Base-by-base conservation (phyloP, 306 rosid genomes). In the Argentina anserina region DNA sequence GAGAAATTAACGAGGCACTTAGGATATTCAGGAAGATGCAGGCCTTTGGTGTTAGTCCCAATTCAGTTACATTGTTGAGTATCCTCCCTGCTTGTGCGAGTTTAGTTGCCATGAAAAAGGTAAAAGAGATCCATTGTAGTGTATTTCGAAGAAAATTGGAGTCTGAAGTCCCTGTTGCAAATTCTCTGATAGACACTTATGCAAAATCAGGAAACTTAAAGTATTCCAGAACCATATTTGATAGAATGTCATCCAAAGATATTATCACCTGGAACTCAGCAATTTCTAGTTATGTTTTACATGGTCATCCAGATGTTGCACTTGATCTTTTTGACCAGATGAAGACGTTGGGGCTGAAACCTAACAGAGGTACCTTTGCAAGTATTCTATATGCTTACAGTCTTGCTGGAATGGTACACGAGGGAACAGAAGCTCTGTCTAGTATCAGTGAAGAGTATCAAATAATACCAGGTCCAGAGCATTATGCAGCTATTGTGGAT, bases 231-330 rank as follows among this genome's bases (percentile, higher is more conserved):
- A 67, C 71, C 71, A 78, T 94, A 49, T 94, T 94, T 65, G 78
- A 87, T 81, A 82, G 88, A 81, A 74, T 94, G 89, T 31, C 80
- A 21, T 79, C 85, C 34, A 94, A 87, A 84, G 91, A 91, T 78
- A 82, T 86, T 64, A 88, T 94, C 79, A 84, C 91, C 72, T 94
- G 97, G 98, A 94, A 94, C 82, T 85, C 95, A 21, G 58, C 87
- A 63, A 89, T 94, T 55, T 81, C 90, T 7, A 89, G 88, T 63
- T 86, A 83, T 87, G 84, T 89, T 66, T 87, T 88, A 73, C 96
- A 88, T 64, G 99, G 99, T 67, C 61, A 73, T 64, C 76, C 95
- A 59, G 82, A 80, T 67, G 46, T 76, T 61, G 96, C 95, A 13
- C 82, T 91, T 82, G 84, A 77, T 70, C 86, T 94, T 28, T 84